Evolutionary conservation across 306 rosid species (phyloP).

Genomic region (Quercus agrifolia): DNA sequence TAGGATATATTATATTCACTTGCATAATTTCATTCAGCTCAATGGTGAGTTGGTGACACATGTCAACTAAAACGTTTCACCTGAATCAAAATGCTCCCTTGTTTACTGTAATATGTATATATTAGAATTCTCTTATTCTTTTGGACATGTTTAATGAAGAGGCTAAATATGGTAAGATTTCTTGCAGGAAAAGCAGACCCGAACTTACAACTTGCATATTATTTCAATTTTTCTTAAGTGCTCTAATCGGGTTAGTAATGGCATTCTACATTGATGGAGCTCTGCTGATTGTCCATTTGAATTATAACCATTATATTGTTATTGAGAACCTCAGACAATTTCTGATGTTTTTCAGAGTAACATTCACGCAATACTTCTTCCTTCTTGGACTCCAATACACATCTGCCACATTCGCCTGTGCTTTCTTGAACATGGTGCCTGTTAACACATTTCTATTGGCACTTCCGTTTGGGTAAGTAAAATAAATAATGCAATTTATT

Average conservation of each 20-base stretch:
- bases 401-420: constrained; percentile 75
- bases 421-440: constrained; percentile 85
- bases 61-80: neutral
- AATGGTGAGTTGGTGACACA: neutral
- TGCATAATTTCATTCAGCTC: no score
- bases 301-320: neutral
- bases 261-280: neutral
- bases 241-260: constrained; percentile 71
- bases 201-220: constrained; percentile 34
- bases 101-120: neutral
- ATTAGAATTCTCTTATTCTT: neutral
- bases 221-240: constrained; percentile 63
- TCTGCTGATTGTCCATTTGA: neutral
- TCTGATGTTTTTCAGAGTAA: constrained; percentile 49
- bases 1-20: no score
- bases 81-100: neutral
- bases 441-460: constrained; percentile 74
- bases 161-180: neutral
- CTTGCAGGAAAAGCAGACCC: constrained; percentile 58
- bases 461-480: constrained; percentile 69
- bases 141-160: neutral
- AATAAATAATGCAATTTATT: neutral
- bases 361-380: constrained; percentile 57
- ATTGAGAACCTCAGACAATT: neutral
- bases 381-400: constrained; percentile 80